These are phyloP conservation scores for Leucocoprinus birnbaumii DNA, from an alignment of 768 basidiomycete species.

Conservation along the genomic window DNA sequence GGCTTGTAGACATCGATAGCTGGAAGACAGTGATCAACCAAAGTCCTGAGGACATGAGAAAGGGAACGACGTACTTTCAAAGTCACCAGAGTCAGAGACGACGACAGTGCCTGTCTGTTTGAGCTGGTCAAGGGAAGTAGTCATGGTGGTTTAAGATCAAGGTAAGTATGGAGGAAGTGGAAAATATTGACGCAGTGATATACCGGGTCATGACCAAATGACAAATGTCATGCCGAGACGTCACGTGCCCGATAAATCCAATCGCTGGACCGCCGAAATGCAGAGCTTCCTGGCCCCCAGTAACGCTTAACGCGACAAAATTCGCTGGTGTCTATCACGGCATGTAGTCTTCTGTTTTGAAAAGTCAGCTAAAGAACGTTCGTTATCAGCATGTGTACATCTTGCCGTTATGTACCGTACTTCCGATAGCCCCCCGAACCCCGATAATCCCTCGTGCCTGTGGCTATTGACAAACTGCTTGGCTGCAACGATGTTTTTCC, in stretches of 20 bases:
- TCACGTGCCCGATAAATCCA: neutral
- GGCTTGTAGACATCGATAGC: slow-evolving; percentile 97
- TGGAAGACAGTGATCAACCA: slow-evolving; percentile 32
- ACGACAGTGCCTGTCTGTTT: slow-evolving; percentile 94
- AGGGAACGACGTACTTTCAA: slow-evolving; percentile 56
- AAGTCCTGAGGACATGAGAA: neutral
- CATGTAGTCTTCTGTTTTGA: too few relatives aligned
- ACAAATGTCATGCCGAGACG: neutral
- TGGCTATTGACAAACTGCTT: neutral
- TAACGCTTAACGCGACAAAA: neutral
- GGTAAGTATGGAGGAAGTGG: neutral
- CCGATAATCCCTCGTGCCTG: too few relatives aligned
- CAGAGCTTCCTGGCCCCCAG: neutral
- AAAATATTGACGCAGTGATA: slow-evolving; percentile 6
- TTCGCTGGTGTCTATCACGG: neutral
- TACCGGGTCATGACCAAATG: neutral
- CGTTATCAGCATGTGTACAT: too few relatives aligned
- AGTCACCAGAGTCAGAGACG: slow-evolving; percentile 97
- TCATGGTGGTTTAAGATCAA: slow-evolving; percentile 48
- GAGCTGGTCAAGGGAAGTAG: slow-evolving; percentile 78
- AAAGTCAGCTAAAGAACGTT: neutral
- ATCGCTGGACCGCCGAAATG: neutral
- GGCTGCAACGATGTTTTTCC: neutral
- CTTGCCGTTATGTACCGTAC: too few relatives aligned
- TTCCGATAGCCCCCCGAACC: too few relatives aligned